Percentiles rank a stretch among this genome's conserved stretches.
These are phyloP conservation scores for Globisporangium iwayamae DNA, from an alignment of 352 stramenopile genomes.

Conservation along the genomic window DNA sequence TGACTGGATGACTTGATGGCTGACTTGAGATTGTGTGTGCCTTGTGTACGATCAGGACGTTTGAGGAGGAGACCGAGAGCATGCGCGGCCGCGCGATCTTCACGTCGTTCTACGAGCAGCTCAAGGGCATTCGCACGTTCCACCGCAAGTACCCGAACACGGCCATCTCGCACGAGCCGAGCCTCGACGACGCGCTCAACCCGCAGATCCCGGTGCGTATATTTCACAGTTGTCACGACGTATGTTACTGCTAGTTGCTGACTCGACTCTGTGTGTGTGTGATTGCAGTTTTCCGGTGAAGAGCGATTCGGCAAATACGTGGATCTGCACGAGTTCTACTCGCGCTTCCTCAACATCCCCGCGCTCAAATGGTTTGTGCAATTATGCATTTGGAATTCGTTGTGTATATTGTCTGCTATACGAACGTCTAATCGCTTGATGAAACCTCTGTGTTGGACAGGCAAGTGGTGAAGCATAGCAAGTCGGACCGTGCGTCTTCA, in stretches of 20 bases:
- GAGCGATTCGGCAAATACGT: slow-evolving; percentile 89
- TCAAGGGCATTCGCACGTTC: slow-evolving; percentile 82
- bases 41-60: slow-evolving; percentile 38
- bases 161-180: slow-evolving; percentile 59
- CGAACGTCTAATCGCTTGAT: not conserved
- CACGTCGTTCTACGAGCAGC: slow-evolving; percentile 87
- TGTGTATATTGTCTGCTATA: not conserved
- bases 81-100: slow-evolving; percentile 80
- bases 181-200: slow-evolving; percentile 53
- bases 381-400: not conserved
- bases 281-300: slow-evolving; percentile 76
- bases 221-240: not conserved
- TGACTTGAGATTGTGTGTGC: not conserved
- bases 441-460: slow-evolving; percentile 6
- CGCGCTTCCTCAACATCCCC: slow-evolving; percentile 71
- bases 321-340: slow-evolving; percentile 85
- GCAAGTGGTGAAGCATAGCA: slow-evolving; percentile 26
- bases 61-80: slow-evolving; percentile 67
- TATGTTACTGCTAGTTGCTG: not conserved
- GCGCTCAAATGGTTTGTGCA: slow-evolving; percentile 44
- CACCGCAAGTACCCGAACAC: slow-evolving; percentile 83
- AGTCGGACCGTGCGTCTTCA: slow-evolving; percentile 16
- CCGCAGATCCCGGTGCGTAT: slow-evolving; percentile 49
- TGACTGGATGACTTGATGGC: not conserved
- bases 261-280: slow-evolving; percentile 9